A percentile compares a stretch with the other conserved stretches of the same genome.
These are phyloP conservation scores for Sphaerobolus stellatus DNA, from an alignment of 1,284 basidiomycete genomes.

Conservation along the genomic window DNA sequence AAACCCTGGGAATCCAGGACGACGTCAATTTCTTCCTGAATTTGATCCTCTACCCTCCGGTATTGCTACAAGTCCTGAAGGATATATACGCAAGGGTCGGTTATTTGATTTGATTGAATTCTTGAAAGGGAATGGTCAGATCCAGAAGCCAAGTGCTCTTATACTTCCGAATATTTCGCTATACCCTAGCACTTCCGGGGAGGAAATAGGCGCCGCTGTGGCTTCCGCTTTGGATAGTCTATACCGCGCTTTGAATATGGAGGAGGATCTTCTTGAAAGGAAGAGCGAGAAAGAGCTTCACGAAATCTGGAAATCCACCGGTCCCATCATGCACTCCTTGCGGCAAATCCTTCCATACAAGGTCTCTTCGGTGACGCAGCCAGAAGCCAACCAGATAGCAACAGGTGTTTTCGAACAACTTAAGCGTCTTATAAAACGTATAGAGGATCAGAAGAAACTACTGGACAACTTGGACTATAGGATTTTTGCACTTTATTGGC, in stretches of 20 bases:
- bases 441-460: conserved; percentile 27
- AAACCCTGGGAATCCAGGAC: conserved; percentile 14
- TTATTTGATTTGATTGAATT: conserved; percentile 52
- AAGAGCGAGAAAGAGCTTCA: too few species aligned
- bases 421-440: conserved; percentile 38
- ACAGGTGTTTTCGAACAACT: conserved; percentile 38
- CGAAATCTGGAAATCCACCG: conserved; percentile 22
- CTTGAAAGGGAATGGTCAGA: conserved; percentile 27
- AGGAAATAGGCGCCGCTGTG: conserved; percentile 40
- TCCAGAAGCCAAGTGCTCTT: conserved; percentile 30
- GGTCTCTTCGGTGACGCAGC: conserved; percentile 35
- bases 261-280: too few species aligned
- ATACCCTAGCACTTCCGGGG: conserved; percentile 36
- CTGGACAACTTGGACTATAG: conserved; percentile 17
- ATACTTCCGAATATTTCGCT: conserved; percentile 33
- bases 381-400: conserved; percentile 35
- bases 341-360: conserved; percentile 41
- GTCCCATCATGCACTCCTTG: conserved; percentile 35
- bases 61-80: conserved; percentile 45
- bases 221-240: conserved; percentile 45
- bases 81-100: conserved; percentile 57
- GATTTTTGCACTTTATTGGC: conserved; percentile 54
- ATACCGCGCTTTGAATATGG: too few species aligned
- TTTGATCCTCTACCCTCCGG: conserved; percentile 50
- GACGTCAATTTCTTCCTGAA: conserved; percentile 40